Evolutionary conservation across 495 filamentous ascomycete genomes (phyloP), one percentile per base, ranked within the genome.

Genomic region (Xeromyces bisporus): DNA sequence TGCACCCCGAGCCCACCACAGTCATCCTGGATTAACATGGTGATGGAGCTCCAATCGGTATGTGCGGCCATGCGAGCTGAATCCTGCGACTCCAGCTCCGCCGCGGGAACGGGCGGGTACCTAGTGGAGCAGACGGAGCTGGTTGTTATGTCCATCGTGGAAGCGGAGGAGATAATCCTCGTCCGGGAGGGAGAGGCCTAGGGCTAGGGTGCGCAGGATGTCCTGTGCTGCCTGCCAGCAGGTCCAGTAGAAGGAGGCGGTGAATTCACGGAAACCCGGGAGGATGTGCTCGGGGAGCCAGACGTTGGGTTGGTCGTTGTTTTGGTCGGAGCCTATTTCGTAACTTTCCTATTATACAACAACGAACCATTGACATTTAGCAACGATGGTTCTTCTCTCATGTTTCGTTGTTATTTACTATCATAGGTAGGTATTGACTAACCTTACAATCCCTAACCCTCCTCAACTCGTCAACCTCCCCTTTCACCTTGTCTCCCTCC

Each of bases 281-380:
- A 78, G 50, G 2, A 56, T 48, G 3, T 56, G 43, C 20, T 73
- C 60, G 1, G 65, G 62, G 1, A 69, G 41, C 73, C 73, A 78
- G 32, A 73, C 56, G 37, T 77, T 80, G 18, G 56, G 58, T 52
- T 73, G 53, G 18, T 40, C 24, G 15, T 33, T 23, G 30, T 63
- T 60, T 2, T 53, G 40, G 31, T 64, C 48, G 23, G 64, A 67
- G 3, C 72, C 74, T 24, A 66, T 62, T 35, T 80, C 75, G 41
- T 69, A 71, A 31, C 62, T 68, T 56, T 80, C 75, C 65, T 72
- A 31, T 10, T 26, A n/a, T n/a, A n/a, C n/a, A n/a, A n/a, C n/a
- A n/a, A n/a, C n/a, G n/a, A n/a, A n/a, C n/a, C n/a, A n/a, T n/a
- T n/a, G n/a, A n/a, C n/a, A n/a, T n/a, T n/a, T n/a, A n/a, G n/a